These are phyloP conservation scores for Ascochyta pisi DNA, from an alignment of 2,329 filamentous ascomycete genomes.

Conservation along the genomic window DNA sequence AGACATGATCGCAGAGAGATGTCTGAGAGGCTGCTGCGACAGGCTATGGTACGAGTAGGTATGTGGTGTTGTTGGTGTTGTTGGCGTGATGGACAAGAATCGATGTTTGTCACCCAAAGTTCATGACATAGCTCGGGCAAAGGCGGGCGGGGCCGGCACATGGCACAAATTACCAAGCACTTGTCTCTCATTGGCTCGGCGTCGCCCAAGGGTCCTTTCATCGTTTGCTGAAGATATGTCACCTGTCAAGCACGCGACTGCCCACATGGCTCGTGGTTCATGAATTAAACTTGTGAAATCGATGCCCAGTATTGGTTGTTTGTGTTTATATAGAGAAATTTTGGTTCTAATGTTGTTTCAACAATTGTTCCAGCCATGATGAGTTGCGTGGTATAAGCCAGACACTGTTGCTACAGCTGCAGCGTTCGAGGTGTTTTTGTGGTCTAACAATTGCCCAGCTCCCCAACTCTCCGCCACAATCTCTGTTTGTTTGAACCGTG, in stretches of 20 bases:
- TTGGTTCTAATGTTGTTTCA: background rate
- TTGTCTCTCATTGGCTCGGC: constrained; percentile 21
- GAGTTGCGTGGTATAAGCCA: background rate
- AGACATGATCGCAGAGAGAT: constrained; percentile 36
- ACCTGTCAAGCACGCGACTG: constrained; percentile 12
- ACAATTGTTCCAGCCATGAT: background rate
- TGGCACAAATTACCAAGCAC: constrained; percentile 27
- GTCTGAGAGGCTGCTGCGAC: constrained; percentile 3
- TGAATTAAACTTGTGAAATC: background rate
- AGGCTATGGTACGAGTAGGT: background rate
- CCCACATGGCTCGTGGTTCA: background rate
- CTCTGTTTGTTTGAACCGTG: background rate
- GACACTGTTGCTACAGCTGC: background rate
- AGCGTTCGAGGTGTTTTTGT: background rate
- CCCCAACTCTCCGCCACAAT: background rate
- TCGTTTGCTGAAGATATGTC: background rate
- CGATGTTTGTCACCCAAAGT: constrained; percentile 27
- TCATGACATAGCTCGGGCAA: constrained; percentile 12
- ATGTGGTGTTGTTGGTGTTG: constrained; percentile 5
- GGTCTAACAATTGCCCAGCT: background rate
- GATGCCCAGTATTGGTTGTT: background rate
- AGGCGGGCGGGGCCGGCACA: constrained; percentile 27
- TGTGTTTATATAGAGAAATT: background rate
- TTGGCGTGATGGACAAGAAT: constrained; percentile 17
- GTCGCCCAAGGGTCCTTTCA: background rate